A percentile compares a stretch with the other conserved stretches of the same genome.
Conservation (phyloP, 2,329 filamentous ascomycete species). For the Fusarium hainanense region DNA sequence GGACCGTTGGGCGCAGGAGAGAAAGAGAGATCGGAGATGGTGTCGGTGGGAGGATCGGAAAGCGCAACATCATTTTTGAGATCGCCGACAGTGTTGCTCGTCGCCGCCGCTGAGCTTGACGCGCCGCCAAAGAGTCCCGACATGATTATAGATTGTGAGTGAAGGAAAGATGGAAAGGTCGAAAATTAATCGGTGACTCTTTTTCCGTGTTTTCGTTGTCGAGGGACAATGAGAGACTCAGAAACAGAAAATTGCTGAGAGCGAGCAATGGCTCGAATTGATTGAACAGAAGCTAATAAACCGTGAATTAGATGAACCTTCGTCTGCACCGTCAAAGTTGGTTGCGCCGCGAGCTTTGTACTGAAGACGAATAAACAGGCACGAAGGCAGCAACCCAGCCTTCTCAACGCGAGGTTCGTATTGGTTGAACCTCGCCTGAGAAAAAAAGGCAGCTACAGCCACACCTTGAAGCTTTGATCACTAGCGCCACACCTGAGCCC, state of each 20-base stretch:
- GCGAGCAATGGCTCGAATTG: neutral
- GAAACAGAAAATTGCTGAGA: neutral
- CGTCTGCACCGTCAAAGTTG: constrained; percentile 11
- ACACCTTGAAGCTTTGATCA: constrained; percentile 30
- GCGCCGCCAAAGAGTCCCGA: constrained; percentile 69
- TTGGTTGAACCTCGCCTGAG: constrained; percentile 38
- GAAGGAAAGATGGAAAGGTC: constrained; percentile 1
- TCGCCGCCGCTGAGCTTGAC: constrained; percentile 58
- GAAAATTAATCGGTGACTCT: constrained; percentile 16
- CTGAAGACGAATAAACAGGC: constrained; percentile 39
- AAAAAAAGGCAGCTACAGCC: constrained; percentile 37
- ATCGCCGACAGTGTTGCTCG: constrained; percentile 84
- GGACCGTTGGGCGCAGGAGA: constrained; percentile 67
- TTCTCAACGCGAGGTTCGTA: constrained; percentile 42
- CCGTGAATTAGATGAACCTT: neutral
- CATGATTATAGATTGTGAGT: constrained; percentile 60
- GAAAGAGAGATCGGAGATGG: constrained; percentile 88
- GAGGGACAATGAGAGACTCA: neutral
- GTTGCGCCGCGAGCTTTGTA: constrained; percentile 41
- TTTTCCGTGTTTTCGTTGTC: constrained; percentile 4
- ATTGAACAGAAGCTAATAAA: neutral
- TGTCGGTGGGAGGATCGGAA: constrained; percentile 83
- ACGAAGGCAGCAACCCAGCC: constrained; percentile 47
- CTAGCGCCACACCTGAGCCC: constrained; percentile 34
- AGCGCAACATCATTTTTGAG: constrained; percentile 89